Evolutionary conservation across 495 filamentous ascomycete species (phyloP), one percentile per base, ranked within the genome.

Genomic region (Aspergillus bridgeri): DNA sequence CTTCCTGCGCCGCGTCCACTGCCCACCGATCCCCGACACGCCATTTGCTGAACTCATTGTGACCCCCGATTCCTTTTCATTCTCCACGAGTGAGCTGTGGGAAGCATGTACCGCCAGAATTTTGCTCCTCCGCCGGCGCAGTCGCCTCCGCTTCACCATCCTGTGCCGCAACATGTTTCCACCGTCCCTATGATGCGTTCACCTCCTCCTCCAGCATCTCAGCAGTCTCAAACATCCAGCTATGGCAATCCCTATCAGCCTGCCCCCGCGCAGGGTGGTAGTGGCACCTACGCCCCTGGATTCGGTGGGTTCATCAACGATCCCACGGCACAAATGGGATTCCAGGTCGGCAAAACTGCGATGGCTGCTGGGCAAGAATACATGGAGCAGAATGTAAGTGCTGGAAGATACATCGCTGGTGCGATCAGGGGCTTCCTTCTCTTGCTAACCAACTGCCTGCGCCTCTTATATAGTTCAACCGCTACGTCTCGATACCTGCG

Each of bases 111-210:
- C 74, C 88, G 91, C 69, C 77, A 82, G 60, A 80, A 82, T 48
- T 96, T 91, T 75, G 86, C 84, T 63, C 83, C 85, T 53, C 82
- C 85, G 22, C 87, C 86, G 44, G 88, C 89, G 56, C 89, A 90
- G 64, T 96, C 94, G 61, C 94, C 94, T 66, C 95, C 94, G 44
- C 87, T 99, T 59, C 94, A 99, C 75, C 94, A 99, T 72, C 94
- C 94, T 24, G 92, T 98, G 47, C 95, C 95, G 47, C 95, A 98
- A 68, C 95, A 98, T 82, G 92, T 98, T 55, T 96, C 95, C 62
- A 96, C 92, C 50, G 95, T 99, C 49, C 94, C 94, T n/a, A 92
- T 97, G 77, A 88, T 99, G 74, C 88, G 96, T 77, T 98, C 94
- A 53, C 94, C 94, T 38, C 94, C 94, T 29, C 94, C 91, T 45